phyloP scores from a whole-genome alignment of 371 early-diverging fungal genomes.

The Circinella umbellata region DNA sequence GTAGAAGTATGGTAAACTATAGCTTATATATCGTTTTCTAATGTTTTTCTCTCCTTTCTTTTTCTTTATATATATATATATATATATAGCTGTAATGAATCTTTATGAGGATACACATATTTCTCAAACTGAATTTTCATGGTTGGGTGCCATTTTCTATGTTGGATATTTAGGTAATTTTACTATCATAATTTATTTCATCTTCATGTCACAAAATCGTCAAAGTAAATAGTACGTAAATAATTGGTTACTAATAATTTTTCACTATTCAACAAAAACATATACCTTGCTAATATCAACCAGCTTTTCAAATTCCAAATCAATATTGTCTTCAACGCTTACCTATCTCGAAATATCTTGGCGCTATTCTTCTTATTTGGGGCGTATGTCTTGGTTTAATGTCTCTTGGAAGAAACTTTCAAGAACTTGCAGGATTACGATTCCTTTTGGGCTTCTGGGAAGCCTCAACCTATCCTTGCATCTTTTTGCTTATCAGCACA shows the following conservation, averaged over 20 bases:
- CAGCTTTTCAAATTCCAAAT: constrained; percentile 31
- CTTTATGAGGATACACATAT: constrained; percentile 36
- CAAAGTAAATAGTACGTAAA: too few relatives aligned
- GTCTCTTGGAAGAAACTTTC: constrained; percentile 28
- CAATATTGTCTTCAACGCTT: constrained; percentile 37
- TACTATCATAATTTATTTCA: too few relatives aligned
- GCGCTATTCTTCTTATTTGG: constrained; percentile 31
- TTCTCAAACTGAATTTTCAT: constrained; percentile 25
- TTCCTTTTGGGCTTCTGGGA: constrained; percentile 44
- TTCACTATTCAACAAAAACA: not conserved
- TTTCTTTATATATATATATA: too few relatives aligned
- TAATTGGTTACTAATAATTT: too few relatives aligned
- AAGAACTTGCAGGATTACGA: constrained; percentile 35
- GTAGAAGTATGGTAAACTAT: too few relatives aligned
- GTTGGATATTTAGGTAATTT: constrained; percentile 26
- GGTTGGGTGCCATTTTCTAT: constrained; percentile 41
- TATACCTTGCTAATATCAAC: too few relatives aligned
- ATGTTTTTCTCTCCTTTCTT: too few relatives aligned
- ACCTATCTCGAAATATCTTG: constrained; percentile 35
- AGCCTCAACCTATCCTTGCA: constrained; percentile 35
- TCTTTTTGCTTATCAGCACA: constrained; percentile 39
- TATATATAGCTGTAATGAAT: constrained; percentile 29
- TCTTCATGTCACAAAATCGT: not conserved
- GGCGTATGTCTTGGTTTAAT: constrained; percentile 28
- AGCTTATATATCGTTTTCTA: too few relatives aligned